A percentile compares a stretch with the other conserved stretches of the same genome.
These are phyloP conservation scores for Myrica gale DNA, from an alignment of 306 rosid genomes.

Conservation along the genomic window DNA sequence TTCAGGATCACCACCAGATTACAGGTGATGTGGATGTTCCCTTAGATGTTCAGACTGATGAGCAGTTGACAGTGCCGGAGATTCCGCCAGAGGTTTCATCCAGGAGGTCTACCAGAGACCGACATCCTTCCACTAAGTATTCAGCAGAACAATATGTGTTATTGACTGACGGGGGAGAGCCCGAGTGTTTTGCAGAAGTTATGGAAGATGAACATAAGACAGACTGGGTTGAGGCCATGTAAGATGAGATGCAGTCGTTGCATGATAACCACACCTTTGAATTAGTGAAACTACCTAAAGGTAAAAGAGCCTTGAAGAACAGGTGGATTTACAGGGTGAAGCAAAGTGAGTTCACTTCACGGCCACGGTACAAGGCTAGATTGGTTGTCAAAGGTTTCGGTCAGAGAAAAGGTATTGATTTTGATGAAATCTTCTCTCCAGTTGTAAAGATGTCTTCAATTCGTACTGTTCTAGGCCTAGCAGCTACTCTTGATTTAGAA, in stretches of 20 bases:
- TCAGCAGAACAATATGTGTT: neutral
- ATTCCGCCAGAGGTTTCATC: too few species aligned
- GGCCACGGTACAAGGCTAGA: neutral
- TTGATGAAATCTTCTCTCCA: neutral
- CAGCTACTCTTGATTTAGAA: neutral
- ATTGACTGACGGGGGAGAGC: neutral
- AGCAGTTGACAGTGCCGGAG: neutral
- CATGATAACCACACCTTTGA: neutral
- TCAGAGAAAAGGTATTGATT: neutral
- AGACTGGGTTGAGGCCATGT: neutral
- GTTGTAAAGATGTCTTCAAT: neutral
- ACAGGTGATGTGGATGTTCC: neutral
- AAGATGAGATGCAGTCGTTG: neutral
- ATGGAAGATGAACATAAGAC: neutral
- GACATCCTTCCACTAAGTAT: too few species aligned
- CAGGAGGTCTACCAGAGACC: too few species aligned
- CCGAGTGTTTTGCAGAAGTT: neutral
- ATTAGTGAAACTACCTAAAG: neutral
- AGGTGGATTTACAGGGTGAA: neutral
- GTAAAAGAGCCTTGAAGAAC: neutral
- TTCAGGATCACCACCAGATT: neutral
- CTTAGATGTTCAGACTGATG: neutral
- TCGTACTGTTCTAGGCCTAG: neutral
- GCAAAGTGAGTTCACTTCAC: neutral
- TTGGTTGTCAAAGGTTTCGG: neutral